Evolutionary conservation across 139 green algal genomes (phyloP).

Genomic region (Astrephomene gubernaculifera): DNA sequence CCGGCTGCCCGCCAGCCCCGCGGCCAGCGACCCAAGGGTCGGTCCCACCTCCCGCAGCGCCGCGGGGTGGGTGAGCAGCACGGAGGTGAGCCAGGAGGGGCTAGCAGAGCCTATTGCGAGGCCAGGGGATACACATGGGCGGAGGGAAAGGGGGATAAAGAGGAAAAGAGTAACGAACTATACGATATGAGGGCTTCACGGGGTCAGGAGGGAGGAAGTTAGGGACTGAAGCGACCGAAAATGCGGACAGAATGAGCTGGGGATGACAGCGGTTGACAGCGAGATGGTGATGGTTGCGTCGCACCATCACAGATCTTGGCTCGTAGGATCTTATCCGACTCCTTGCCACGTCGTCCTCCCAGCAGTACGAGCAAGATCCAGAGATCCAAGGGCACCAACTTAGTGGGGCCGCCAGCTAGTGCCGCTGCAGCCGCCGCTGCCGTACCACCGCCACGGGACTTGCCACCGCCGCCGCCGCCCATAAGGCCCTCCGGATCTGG

Average conservation of each 20-base stretch:
- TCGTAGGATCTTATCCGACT: conserved; percentile 30
- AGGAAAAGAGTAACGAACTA: too few species aligned
- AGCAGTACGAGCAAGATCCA: conserved; percentile 36
- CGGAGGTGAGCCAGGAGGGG: conserved; percentile 25
- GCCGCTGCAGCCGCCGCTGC: conserved; percentile 3
- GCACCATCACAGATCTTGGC: conserved; percentile 26
- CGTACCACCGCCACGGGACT: too few species aligned
- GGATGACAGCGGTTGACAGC: too few species aligned
- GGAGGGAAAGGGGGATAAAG: too few species aligned
- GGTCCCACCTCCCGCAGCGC: conserved; percentile 17
- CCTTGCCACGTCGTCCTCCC: conserved; percentile 22
- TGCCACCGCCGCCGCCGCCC: neutral
- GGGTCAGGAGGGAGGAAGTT: too few species aligned
- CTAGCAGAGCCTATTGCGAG: conserved; percentile 23
- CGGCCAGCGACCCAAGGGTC: neutral
- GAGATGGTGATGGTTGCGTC: too few species aligned
- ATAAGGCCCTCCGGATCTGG: neutral
- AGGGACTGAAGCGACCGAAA: too few species aligned
- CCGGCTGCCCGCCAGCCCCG: conserved; percentile 19
- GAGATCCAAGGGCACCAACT: conserved; percentile 26
- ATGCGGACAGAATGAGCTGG: too few species aligned
- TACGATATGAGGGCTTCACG: too few species aligned
- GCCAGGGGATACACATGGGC: too few species aligned
- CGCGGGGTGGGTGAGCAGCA: conserved; percentile 26
- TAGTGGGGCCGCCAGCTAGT: conserved; percentile 7